Base-by-base conservation (phyloP, 2,329 filamentous ascomycete species). In the Ceratocystis cubensis region DNA sequence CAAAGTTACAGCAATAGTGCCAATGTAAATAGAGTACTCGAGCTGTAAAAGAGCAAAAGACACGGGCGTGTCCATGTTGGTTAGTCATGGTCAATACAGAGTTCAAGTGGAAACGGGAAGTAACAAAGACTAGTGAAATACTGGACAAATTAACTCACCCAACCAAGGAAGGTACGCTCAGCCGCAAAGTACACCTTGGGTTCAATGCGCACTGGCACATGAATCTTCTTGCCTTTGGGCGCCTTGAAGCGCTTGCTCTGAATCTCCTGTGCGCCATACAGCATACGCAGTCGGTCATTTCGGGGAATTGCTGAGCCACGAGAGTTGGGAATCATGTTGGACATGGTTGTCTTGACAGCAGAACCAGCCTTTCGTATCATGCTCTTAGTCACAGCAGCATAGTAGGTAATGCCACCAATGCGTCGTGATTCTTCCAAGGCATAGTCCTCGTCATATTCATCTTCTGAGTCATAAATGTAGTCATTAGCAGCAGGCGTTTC, bases 111-210 rank as follows among this genome's bases (percentile, higher is more conserved):
- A 15, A 41, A 10, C 22, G n/a, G 17, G 5, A 25, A 20, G 48
- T n/a, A 53, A 20, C 48, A 37, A 56, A 63, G 22, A 6, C 25
- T 15, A 7, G 33, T 15, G 25, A 28, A 25, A 44, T 17, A 15
- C 37, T 28, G 61, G n/a, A 64, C 50, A 20, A n/a, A 25, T 45
- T 10, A 30, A 78, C 84, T 78, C 77, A 88, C 86, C 91, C 94
- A 99, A 69, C 91, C 89, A 67, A 99, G 82, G 77, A 96, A 99
- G 0, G 94, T 99, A 70, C 94, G 85, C 76, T 99, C 94, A 0
- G 91, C 92, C 25, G 94, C 94, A 74, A 99, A 96, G 76, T 91
- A 96, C 63, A 99, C 94, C 78, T 99, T 99, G 44, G 94, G 94
- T 76, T 99, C 94, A 44, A 99, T 92, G 62, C 94, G 86, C 66